phyloP scores from a whole-genome alignment of 148 eudicot genomes.

The Spergularia marina region DNA sequence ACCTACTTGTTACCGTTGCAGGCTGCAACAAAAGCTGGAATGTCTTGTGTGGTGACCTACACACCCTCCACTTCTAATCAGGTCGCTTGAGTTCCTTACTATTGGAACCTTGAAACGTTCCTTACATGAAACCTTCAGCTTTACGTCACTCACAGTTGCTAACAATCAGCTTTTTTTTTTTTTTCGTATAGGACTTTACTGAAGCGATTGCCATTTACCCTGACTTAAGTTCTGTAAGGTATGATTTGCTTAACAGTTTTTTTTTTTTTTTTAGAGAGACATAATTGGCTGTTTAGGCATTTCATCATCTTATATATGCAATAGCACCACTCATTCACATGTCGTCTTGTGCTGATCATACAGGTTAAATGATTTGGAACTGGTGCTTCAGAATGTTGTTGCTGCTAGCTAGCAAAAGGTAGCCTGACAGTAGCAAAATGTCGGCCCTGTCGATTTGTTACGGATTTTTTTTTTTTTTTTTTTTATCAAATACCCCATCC shows the following conservation, averaged over 20 bases:
- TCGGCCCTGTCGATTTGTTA: background rate
- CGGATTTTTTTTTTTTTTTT: too few relatives aligned
- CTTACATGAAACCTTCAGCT: background rate
- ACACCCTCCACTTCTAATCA: constrained; percentile 86
- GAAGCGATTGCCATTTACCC: constrained; percentile 82
- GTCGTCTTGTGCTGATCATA: constrained; percentile 16
- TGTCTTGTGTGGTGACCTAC: constrained; percentile 80
- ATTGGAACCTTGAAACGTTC: too few relatives aligned
- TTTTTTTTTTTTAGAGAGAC: background rate
- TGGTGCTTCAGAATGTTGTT: constrained; percentile 54
- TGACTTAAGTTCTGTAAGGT: constrained; percentile 80
- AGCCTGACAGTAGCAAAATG: constrained; percentile 1
- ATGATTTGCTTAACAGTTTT: constrained; percentile 9
- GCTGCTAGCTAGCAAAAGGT: constrained; percentile 35
- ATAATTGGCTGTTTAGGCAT: background rate
- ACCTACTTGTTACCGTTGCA: constrained; percentile 25
- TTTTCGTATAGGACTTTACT: constrained; percentile 57
- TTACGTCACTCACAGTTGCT: background rate
- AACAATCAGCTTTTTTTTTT: background rate
- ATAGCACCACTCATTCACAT: background rate
- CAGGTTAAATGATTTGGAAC: constrained; percentile 85
- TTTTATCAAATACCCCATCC: background rate
- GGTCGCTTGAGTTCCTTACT: constrained; percentile 37
- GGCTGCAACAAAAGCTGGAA: constrained; percentile 96
- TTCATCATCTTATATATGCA: background rate